Evolutionary conservation across 1,139 yeast genomes (phyloP).

Genomic region (Barnettozyma hawaiiensis): DNA sequence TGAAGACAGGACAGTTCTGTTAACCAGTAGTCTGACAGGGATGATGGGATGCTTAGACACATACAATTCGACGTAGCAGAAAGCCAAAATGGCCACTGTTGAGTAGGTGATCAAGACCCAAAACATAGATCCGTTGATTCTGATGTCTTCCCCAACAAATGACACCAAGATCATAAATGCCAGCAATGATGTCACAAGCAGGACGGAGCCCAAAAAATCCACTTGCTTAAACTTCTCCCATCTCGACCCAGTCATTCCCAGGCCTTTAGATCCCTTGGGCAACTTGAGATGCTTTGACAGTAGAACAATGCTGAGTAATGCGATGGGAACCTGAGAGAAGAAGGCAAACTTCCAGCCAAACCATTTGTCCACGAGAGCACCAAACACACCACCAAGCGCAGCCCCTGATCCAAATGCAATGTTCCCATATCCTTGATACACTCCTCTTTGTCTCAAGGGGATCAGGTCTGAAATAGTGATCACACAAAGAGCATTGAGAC

Average conservation of each 20-base stretch:
- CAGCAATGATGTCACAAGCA: conserved; percentile 50
- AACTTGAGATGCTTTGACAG: conserved; percentile 30
- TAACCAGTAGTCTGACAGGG: conserved; percentile 45
- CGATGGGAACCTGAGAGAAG: conserved; percentile 56
- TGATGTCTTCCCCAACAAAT: conserved; percentile 51
- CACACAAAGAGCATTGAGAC: conserved; percentile 50
- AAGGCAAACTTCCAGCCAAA: conserved; percentile 77
- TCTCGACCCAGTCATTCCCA: conserved; percentile 25
- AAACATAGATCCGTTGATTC: conserved; percentile 34
- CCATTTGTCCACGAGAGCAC: conserved; percentile 50
- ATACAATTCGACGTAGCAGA: conserved; percentile 46
- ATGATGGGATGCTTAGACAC: conserved; percentile 60
- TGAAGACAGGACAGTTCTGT: conserved; percentile 53
- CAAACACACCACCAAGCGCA: conserved; percentile 67
- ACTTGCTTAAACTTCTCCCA: conserved; percentile 46
- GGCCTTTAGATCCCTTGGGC: conserved; percentile 37
- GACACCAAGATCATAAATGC: conserved; percentile 57
- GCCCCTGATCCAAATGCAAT: conserved; percentile 65
- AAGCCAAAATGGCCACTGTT: conserved; percentile 24
- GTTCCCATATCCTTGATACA: conserved; percentile 60
- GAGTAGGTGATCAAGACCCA: conserved; percentile 27
- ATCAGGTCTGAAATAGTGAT: conserved; percentile 54
- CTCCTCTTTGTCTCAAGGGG: conserved; percentile 52
- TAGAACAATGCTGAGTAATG: conserved; percentile 41
- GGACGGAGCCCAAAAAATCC: conserved; percentile 62